A percentile compares a stretch with the other conserved stretches of the same genome.
phyloP scores from a whole-genome alignment of 345 rosid species.

The Dimocarpus longan region DNA sequence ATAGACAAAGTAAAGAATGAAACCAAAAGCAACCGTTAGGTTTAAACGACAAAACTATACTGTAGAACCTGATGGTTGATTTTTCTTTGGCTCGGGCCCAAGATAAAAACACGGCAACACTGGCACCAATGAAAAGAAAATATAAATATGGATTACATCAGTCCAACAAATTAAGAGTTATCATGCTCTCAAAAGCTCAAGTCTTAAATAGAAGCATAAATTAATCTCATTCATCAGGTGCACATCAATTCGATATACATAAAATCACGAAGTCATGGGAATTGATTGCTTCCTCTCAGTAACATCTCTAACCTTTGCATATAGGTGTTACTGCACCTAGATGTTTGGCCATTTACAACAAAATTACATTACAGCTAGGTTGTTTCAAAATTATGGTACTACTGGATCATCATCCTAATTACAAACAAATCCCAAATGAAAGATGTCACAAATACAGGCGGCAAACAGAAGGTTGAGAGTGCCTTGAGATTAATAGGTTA shows the following conservation, averaged over 20 bases:
- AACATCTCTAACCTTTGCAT: not conserved
- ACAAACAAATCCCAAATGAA: not conserved
- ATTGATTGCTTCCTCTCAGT: not conserved
- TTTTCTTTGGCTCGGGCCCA: conserved; percentile 71
- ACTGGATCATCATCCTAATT: not conserved
- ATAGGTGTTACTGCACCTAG: not conserved
- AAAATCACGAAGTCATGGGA: not conserved
- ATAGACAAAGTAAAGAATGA: not conserved
- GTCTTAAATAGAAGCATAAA: not conserved
- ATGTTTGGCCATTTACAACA: not conserved
- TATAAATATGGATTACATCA: not conserved
- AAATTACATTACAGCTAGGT: not conserved
- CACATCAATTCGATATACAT: not conserved
- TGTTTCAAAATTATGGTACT: not conserved
- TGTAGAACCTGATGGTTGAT: conserved; percentile 43
- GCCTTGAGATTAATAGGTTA: conserved; percentile 1
- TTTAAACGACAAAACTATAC: not conserved
- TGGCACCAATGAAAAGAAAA: conserved; percentile 26
- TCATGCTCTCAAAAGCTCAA: conserved; percentile 4
- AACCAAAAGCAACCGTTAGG: not conserved
- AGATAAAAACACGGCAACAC: conserved; percentile 83
- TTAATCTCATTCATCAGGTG: not conserved
- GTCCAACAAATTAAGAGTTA: not conserved
- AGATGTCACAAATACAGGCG: not conserved
- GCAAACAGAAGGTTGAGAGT: not conserved